These are phyloP conservation scores for Erodium trifolium DNA, from an alignment of 441 rosid genomes.

Conservation along the genomic window DNA sequence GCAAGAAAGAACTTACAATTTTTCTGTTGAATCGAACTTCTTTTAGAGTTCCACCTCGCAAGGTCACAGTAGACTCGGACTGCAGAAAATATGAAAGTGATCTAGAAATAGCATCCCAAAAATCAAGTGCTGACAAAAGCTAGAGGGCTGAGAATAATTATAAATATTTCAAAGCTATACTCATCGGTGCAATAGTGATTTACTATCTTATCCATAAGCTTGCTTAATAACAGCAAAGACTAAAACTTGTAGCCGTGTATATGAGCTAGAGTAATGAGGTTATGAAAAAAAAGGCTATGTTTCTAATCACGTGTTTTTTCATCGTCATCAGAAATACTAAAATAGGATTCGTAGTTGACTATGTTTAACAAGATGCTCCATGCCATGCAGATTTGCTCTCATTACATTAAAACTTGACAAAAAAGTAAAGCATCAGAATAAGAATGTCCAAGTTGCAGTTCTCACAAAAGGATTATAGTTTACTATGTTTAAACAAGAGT, in stretches of 20 bases:
- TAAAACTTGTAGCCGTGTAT: too few species aligned
- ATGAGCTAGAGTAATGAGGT: too few species aligned
- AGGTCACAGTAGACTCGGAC: conserved; percentile 28
- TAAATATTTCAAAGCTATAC: too few species aligned
- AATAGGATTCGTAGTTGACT: neutral
- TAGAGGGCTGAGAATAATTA: too few species aligned
- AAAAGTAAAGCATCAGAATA: neutral
- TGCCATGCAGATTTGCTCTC: too few species aligned
- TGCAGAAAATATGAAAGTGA: conserved; percentile 26
- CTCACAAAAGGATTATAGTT: neutral
- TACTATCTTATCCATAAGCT: too few species aligned
- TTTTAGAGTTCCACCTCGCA: conserved; percentile 49
- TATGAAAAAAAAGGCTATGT: too few species aligned
- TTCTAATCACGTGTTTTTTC: neutral
- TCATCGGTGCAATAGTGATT: too few species aligned
- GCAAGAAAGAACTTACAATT: conserved; percentile 49
- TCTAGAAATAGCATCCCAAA: neutral
- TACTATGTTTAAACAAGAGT: conserved; percentile 7
- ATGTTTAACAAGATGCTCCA: too few species aligned
- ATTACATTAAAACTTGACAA: too few species aligned
- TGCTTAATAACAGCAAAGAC: too few species aligned
- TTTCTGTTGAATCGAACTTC: conserved; percentile 73
- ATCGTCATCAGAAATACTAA: neutral
- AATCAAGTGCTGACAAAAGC: neutral
- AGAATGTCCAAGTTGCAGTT: neutral